phyloP scores from a whole-genome alignment of 2,329 filamentous ascomycete genomes.

The Aureobasidium sp. region DNA sequence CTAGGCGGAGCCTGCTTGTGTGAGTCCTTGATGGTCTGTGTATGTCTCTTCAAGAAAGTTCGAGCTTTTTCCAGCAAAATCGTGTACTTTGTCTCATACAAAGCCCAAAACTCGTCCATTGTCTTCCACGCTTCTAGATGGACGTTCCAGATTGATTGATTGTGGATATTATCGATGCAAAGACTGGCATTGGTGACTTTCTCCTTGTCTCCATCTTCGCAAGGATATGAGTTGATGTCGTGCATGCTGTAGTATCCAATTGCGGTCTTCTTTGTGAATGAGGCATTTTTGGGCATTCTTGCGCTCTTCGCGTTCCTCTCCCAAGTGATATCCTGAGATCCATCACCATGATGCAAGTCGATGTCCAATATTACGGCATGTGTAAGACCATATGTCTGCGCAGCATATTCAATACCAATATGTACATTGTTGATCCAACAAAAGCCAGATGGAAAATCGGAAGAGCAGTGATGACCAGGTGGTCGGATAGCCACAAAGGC shows the following conservation, averaged over 20 bases:
- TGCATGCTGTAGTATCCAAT: conserved; percentile 97
- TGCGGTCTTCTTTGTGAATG: conserved; percentile 70
- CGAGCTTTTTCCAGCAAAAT: conserved; percentile 75
- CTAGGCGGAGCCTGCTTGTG: conserved; percentile 58
- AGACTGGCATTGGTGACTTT: conserved; percentile 92
- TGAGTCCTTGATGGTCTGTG: conserved; percentile 53
- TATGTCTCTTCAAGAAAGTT: conserved; percentile 66
- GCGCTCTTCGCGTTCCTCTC: conserved; percentile 69
- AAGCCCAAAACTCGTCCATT: conserved; percentile 75
- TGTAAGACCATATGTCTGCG: conserved; percentile 75
- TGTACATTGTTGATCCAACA: conserved; percentile 99
- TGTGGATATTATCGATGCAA: conserved; percentile 89
- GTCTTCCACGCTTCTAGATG: conserved; percentile 84
- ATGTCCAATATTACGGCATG: conserved; percentile 93
- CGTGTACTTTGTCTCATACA: conserved; percentile 75
- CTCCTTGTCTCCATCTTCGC: conserved; percentile 84
- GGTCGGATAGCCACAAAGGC: conserved; percentile 91
- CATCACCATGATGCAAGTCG: conserved; percentile 86
- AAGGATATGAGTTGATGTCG: conserved; percentile 98
- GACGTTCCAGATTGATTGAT: conserved; percentile 92
- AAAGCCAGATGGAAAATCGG: conserved; percentile 83
- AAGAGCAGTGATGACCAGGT: conserved; percentile 91
- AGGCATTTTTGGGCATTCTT: conserved; percentile 60
- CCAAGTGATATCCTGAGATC: conserved; percentile 94
- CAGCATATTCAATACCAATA: conserved; percentile 87